phyloP scores from a whole-genome alignment of 345 rosid species.

The Gossypium australe region DNA sequence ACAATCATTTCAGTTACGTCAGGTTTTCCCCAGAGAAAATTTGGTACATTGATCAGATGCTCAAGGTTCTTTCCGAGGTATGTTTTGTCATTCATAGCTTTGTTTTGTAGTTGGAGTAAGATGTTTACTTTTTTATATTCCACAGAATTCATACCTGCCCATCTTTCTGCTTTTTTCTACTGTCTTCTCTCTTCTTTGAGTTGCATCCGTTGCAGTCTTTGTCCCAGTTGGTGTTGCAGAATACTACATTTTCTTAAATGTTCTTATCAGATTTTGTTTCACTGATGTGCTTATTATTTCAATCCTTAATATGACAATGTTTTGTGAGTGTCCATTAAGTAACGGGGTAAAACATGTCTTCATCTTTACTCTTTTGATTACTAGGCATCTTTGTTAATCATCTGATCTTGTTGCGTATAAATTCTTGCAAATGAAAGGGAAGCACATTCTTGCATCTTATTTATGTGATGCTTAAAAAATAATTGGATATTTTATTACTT shows the following conservation, averaged over 20 bases:
- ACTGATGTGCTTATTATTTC: not conserved
- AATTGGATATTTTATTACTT: not conserved
- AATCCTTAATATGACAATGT: not conserved
- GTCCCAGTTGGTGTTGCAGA: not conserved
- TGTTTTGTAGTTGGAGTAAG: not conserved
- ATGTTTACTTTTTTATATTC: not conserved
- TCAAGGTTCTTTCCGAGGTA: slow-evolving; percentile 98
- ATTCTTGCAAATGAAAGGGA: not conserved
- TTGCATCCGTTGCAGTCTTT: not conserved
- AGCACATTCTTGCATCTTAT: not conserved
- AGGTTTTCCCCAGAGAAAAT: slow-evolving; percentile 97
- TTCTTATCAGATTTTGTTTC: slow-evolving; percentile 3
- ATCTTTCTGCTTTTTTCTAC: not conserved
- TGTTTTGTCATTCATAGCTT: not conserved
- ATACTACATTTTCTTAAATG: not conserved
- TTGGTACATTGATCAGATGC: slow-evolving; percentile 99
- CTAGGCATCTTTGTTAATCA: not conserved
- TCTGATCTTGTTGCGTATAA: not conserved
- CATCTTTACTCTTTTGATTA: not conserved
- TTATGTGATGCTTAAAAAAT: not conserved
- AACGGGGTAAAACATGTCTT: not conserved
- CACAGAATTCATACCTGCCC: not conserved
- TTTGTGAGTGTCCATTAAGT: not conserved
- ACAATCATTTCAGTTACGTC: slow-evolving; percentile 26
- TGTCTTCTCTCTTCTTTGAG: not conserved